A percentile compares a stretch with the other conserved stretches of the same genome.
Conservation (phyloP, 352 stramenopile species). For the Albugo laibachii region DNA sequence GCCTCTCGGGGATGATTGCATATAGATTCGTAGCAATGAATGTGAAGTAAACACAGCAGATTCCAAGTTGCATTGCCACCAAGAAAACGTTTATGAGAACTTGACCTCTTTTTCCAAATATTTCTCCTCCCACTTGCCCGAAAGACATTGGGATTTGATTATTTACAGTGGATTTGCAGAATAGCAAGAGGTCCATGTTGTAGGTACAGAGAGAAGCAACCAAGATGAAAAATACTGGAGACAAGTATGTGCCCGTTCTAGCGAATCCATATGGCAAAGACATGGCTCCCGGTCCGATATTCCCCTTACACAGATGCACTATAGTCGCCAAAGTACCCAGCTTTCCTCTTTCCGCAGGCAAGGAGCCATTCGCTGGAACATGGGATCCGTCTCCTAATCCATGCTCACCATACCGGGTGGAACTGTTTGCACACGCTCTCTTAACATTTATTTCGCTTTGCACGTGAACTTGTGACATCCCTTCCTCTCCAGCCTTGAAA, state of each 20-base stretch:
- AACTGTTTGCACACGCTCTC: too few species aligned
- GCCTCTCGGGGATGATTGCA: conserved; percentile 42
- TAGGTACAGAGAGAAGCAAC: conserved; percentile 23
- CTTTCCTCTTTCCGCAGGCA: too few species aligned
- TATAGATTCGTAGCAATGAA: conserved; percentile 72
- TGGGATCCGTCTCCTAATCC: too few species aligned
- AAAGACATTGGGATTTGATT: conserved; percentile 39
- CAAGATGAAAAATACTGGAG: conserved; percentile 32
- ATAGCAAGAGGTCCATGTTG: conserved; percentile 64
- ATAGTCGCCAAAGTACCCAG: conserved; percentile 3
- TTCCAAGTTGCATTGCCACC: conserved; percentile 53
- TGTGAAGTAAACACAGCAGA: conserved; percentile 73
- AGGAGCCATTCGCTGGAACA: too few species aligned
- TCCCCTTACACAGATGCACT: conserved; percentile 54
- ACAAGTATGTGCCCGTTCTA: conserved; percentile 40
- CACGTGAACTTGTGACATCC: too few species aligned
- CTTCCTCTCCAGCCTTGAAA: too few species aligned
- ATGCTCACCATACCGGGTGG: too few species aligned
- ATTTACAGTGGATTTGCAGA: conserved; percentile 39
- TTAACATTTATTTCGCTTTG: too few species aligned
- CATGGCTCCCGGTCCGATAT: conserved; percentile 60
- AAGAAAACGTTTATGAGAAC: conserved; percentile 59
- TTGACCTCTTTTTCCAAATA: conserved; percentile 37
- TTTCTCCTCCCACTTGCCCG: conserved; percentile 39
- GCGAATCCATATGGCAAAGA: conserved; percentile 60